Evolutionary conservation across 768 basidiomycete genomes (phyloP).

Genomic region (Hericium erinaceus): DNA sequence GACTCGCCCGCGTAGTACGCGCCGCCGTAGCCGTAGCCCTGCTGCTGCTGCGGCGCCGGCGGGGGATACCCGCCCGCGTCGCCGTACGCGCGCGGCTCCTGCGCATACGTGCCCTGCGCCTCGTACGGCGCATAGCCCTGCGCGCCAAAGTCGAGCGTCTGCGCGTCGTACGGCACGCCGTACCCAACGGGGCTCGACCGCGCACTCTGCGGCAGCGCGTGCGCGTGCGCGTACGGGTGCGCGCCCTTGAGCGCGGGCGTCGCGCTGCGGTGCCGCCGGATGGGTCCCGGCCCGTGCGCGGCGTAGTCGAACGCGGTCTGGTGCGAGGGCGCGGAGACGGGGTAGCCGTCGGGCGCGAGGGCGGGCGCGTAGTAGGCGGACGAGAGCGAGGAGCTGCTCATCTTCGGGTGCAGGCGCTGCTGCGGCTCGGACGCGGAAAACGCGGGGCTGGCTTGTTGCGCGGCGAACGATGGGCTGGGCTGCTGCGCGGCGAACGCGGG

Average conservation of each 20-base stretch:
- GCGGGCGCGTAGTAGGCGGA: constrained; percentile 19
- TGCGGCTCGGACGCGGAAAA: constrained; percentile 35
- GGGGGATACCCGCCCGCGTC: too few species aligned
- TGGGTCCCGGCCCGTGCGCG: constrained; percentile 50
- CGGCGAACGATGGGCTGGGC: constrained; percentile 19
- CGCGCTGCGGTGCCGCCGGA: constrained; percentile 66
- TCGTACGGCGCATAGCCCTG: not conserved
- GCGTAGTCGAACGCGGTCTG: constrained; percentile 57
- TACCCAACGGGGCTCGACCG: constrained; percentile 33
- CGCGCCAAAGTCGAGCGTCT: not conserved
- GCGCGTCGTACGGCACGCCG: constrained; percentile 32
- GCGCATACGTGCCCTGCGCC: too few species aligned
- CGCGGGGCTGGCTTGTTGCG: constrained; percentile 23
- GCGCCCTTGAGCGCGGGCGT: constrained; percentile 53
- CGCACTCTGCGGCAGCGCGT: constrained; percentile 20
- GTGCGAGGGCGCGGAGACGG: constrained; percentile 58
- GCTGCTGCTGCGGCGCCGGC: too few species aligned
- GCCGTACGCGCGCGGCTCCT: not conserved
- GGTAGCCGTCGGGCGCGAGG: constrained; percentile 18
- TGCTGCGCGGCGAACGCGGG: not conserved
- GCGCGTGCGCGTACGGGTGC: constrained; percentile 31
- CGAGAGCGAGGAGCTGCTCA: constrained; percentile 17
- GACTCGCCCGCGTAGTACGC: constrained; percentile 11
- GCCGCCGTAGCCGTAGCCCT: not conserved
- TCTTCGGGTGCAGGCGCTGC: constrained; percentile 2